A percentile compares a stretch with the other conserved stretches of the same genome.
These are phyloP conservation scores for Craterostigma plantagineum DNA, from an alignment of 257 asterid species.

Conservation along the genomic window DNA sequence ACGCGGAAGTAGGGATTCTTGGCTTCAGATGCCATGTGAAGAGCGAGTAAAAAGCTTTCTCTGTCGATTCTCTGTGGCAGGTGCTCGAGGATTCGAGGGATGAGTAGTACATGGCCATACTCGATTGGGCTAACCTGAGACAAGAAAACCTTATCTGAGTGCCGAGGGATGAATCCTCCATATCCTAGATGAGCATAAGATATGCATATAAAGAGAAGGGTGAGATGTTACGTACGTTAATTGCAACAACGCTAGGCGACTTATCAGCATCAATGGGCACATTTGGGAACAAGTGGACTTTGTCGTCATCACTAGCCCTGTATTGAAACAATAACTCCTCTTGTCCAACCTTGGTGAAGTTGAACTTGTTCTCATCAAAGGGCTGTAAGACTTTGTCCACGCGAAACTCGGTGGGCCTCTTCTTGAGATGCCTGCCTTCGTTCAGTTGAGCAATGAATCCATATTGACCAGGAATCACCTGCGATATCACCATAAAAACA, in stretches of 20 bases:
- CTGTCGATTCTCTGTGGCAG: conserved; percentile 78
- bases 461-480: conserved; percentile 80
- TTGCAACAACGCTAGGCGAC: conserved; percentile 70
- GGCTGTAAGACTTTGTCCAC: conserved; percentile 90
- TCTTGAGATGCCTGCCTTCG: conserved; percentile 89
- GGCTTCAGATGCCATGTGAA: conserved; percentile 72
- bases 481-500: conserved; percentile 3
- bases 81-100: conserved; percentile 60
- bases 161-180: too few species aligned
- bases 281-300: conserved; percentile 38
- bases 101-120: conserved; percentile 82
- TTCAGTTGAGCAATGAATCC: conserved; percentile 88
- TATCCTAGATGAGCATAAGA: background rate
- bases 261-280: conserved; percentile 47
- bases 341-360: conserved; percentile 82
- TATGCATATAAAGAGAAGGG: background rate
- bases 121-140: conserved; percentile 98
- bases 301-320: conserved; percentile 34
- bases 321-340: conserved; percentile 84
- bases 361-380: conserved; percentile 73
- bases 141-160: too few species aligned
- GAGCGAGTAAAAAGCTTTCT: conserved; percentile 71
- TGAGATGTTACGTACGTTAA: conserved; percentile 30
- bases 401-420: conserved; percentile 91
- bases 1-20: conserved; percentile 64